Base-by-base conservation (phyloP, 1,284 basidiomycete genomes). In the Cryptococcus hybrid region DNA sequence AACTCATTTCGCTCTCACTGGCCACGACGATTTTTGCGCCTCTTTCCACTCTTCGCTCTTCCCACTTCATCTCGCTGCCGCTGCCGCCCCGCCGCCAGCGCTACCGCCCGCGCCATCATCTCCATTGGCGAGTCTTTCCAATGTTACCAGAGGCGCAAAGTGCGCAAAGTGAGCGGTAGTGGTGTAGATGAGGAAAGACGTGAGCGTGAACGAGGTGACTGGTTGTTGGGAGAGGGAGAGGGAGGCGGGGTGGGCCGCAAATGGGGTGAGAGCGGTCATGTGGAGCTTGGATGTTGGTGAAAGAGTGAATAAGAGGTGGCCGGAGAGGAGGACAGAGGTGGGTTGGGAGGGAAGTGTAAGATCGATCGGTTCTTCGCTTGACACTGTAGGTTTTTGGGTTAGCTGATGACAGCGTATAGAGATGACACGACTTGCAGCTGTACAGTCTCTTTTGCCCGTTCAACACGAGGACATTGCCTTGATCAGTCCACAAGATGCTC, bases 141-240 rank as follows among this genome's bases (percentile, higher is more conserved):
- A 49, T 5, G 69, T 66, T 1, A 67, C 56, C 6, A 89, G 66
- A 1, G 90, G 86, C 0, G 85, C 83, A 69, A 94, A 98, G 42
- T 85, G 83, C 0, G 85, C 87, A 49, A 90, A 86, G 69, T 99
- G 95, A 0, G 90, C 79, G 4, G 85, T 86, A 0, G 90, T 92
- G 1, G 91, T 93, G 79, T 86, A 96, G 47, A 96, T 87, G 38
- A 97, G 79, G 72, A 92, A 93, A 12, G 88, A 85, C 0, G 89
- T 86, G n/a, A 90, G 64, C 0, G 84, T 83, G 77, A 94, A 92
- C 0, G 94, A 97, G 24, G 86, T 94, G 18, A 82, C 86, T 7
- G 47, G 47, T 34, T 47, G 47, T 11, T 15, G 9, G 59, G 86
- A 87, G 2, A 81, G 77, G 1, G 88, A 84, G 2, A 83, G 59